phyloP scores from a whole-genome alignment of 2,329 filamentous ascomycete genomes.

The Gnomoniopsis smithogilvyi region DNA sequence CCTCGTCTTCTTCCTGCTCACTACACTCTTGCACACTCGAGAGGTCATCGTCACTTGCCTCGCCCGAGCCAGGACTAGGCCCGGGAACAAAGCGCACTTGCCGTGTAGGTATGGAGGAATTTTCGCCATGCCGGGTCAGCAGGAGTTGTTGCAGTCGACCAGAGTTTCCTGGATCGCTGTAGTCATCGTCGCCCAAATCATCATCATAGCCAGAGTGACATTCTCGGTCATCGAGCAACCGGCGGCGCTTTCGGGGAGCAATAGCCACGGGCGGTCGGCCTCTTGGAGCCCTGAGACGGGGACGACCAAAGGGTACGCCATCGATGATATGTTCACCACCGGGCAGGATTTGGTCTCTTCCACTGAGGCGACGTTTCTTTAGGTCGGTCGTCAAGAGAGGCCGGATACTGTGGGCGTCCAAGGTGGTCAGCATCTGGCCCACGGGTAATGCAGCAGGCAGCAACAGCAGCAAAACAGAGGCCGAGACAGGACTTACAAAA shows the following conservation, averaged over 20 bases:
- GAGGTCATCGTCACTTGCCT: not conserved
- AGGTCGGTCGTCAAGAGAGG: constrained; percentile 74
- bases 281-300: constrained; percentile 57
- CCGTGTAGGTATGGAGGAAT: not conserved
- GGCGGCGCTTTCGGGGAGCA: constrained; percentile 68
- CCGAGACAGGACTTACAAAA: constrained; percentile 58
- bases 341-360: constrained; percentile 74
- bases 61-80: constrained; percentile 6
- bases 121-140: constrained; percentile 13
- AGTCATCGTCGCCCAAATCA: constrained; percentile 30
- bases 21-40: constrained; percentile 16
- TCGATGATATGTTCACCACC: constrained; percentile 82
- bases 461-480: not conserved
- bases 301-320: constrained; percentile 78
- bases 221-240: constrained; percentile 41
- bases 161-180: constrained; percentile 20
- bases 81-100: constrained; percentile 13
- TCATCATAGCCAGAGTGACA: constrained; percentile 39
- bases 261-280: constrained; percentile 67
- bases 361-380: constrained; percentile 67
- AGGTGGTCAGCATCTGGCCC: constrained; percentile 16
- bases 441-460: not conserved
- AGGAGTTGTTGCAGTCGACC: constrained; percentile 20
- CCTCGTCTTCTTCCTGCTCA: constrained; percentile 23
- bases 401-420: constrained; percentile 58